Evolutionary conservation across 169 alveolate species (phyloP), one percentile per base, ranked within the genome.

Genomic region (Plasmodium falciparum): DNA sequence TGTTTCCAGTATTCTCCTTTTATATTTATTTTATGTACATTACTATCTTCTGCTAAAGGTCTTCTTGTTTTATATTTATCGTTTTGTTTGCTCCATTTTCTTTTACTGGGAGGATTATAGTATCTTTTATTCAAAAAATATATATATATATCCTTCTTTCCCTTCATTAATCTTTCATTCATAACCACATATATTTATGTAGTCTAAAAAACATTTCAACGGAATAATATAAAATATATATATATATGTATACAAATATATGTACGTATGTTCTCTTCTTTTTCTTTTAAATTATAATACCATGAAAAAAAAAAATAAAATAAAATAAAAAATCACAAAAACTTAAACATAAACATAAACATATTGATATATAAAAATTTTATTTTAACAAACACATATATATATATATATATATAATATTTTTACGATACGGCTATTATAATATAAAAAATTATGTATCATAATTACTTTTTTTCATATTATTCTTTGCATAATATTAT

Each of bases 61-160:
- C 97, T 85, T 52, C 94, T 94, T 20, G 96, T 93, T 54, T 74
- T 83, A 85, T 94, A 93, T 49, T 91, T 80, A 54, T 89, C 94
- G 89, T 95, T 93, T 90, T 95, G 97, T 88, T 95, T 94, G 69
- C 96, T 88, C 97, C 97, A 95, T 58, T 95, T 88, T 74, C 95
- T 93, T 83, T 56, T 56, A 54, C 59, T 47, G 29, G 90, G 76
- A 17, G 88, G 89, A 71, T 73, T 74, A 83, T 88, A 85, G 39
- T 50, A 71, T 50, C 89, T 29, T 62, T 90, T 52, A 54, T 54
- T 70, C 61, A 70, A 39, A 24, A 63, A 69, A 69, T 65, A 50
- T 43, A 76, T 63, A 70, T 17, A 76, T 8, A 24, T n/a, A 7
- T 52, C 63, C 73, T 39, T 33, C 33, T 63, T 65, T 62, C 58